Conservation (phyloP, 179 eudicot genomes). For the Beta macrorhiza region DNA sequence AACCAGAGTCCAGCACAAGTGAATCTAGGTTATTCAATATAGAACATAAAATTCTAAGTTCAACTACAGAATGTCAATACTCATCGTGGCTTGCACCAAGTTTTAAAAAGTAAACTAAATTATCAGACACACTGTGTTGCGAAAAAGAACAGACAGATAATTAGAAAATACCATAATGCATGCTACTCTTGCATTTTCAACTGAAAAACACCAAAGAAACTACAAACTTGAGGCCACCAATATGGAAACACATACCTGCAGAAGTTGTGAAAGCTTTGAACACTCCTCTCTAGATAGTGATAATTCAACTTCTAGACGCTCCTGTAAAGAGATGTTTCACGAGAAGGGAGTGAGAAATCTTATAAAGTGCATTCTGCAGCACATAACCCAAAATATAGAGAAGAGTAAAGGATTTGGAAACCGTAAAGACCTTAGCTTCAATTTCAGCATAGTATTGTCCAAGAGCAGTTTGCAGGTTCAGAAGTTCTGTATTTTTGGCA, state of each 20-base stretch:
- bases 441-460: slow-evolving; percentile 98
- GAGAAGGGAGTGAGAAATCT: neutral
- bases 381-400: neutral
- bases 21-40: neutral
- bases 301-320: slow-evolving; percentile 73
- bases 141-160: neutral
- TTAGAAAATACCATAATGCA: too few species aligned
- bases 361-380: neutral
- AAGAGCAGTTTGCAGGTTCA: slow-evolving; percentile 93
- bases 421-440: slow-evolving; percentile 77
- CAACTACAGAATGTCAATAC: neutral
- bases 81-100: neutral
- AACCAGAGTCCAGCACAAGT: neutral
- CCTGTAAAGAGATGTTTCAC: slow-evolving; percentile 38
- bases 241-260: slow-evolving; percentile 47
- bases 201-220: neutral
- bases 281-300: slow-evolving; percentile 70
- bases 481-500: slow-evolving; percentile 82
- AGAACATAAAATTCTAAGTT: neutral
- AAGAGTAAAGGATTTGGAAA: neutral
- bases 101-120: neutral
- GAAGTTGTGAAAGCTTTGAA: slow-evolving; percentile 55
- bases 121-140: neutral
- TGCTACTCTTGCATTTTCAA: neutral
- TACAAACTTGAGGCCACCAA: neutral